Evolutionary conservation across 2,329 filamentous ascomycete species (phyloP), one percentile per base, ranked within the genome.

Genomic region (Aspergillus brasiliensis): DNA sequence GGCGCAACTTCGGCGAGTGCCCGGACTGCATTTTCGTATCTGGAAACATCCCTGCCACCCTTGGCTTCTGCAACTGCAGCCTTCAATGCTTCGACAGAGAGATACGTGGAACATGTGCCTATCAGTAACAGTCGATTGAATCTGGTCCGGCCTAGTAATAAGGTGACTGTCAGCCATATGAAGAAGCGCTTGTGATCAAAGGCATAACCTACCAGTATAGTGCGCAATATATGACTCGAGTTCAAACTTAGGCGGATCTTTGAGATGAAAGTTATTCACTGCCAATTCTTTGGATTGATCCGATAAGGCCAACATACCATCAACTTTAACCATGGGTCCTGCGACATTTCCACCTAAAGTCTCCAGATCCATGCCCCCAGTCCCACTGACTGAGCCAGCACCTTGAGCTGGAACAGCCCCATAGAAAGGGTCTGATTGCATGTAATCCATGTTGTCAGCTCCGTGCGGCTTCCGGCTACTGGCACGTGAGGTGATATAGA

Each of bases 171-270:
- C 25, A 58, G 54, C 60, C 27, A 65, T 13, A 27, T 7, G 8
- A 40, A 15, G 3, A 42, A 31, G 4, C 2, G 6, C 46, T 11
- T 13, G 25, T 8, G n/a, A 17, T 31, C 37, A 8, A 5, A 11
- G 0, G 5, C 51, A 51, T 55, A 5, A 66, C 80, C 48, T 78
- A 93, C 93, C 92, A 73, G 82, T 84, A 77, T 98, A 99, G 73
- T 97, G 96, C 66, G 89, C 84, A 52, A 97, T 90, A 76, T 97
- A 98, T 38, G 90, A 86, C 62, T 97, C 92, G 44, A 99, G 84
- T 70, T 98, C 95, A 67, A 98, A 89, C 73, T 94, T 97, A 8
- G 94, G 93, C 6, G 85, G 78, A 51, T 92, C 91, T 94, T 34
- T 11, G 11, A 51, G 8, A 38, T 25, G 17, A 62, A 28, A 60